Conservation (phyloP, 495 filamentous ascomycete genomes). For the Entonaema liquescens region DNA sequence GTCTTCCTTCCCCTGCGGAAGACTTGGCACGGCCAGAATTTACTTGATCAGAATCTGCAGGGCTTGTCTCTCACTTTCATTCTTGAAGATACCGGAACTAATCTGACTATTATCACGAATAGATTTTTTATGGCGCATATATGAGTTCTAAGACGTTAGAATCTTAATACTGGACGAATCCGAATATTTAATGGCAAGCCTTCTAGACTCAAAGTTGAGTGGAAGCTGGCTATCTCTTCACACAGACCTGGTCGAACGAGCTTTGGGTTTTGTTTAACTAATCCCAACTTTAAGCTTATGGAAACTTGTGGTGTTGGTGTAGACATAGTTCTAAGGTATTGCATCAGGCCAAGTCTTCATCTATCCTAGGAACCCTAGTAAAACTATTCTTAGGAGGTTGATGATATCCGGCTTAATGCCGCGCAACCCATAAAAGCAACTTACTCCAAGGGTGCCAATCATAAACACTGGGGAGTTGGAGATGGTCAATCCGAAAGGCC, state of each 20-base stretch:
- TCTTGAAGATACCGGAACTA: conserved; percentile 5
- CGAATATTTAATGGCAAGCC: not conserved
- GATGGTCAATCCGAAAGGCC: conserved; percentile 28
- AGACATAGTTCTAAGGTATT: conserved; percentile 22
- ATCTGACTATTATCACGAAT: conserved; percentile 3
- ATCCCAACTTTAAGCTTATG: conserved; percentile 19
- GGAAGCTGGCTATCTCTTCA: not conserved
- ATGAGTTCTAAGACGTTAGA: conserved; percentile 8
- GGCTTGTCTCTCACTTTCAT: conserved; percentile 5
- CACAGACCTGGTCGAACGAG: conserved; percentile 11
- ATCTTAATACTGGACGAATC: conserved; percentile 2
- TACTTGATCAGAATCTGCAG: conserved; percentile 9
- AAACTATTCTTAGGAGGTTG: conserved; percentile 34
- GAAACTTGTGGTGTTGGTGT: conserved; percentile 31
- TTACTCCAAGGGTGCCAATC: conserved; percentile 38
- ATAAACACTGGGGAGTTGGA: conserved; percentile 34
- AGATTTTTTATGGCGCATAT: conserved; percentile 7
- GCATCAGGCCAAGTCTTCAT: conserved; percentile 38
- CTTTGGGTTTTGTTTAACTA: conserved; percentile 5
- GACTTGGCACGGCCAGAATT: conserved; percentile 12
- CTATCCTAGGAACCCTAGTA: conserved; percentile 41
- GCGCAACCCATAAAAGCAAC: conserved; percentile 37
- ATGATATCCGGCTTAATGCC: conserved; percentile 44
- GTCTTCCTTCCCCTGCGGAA: not conserved
- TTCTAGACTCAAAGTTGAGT: not conserved